Conservation (phyloP, 305 asterid genomes). For the Fraxinus angustifolia region DNA sequence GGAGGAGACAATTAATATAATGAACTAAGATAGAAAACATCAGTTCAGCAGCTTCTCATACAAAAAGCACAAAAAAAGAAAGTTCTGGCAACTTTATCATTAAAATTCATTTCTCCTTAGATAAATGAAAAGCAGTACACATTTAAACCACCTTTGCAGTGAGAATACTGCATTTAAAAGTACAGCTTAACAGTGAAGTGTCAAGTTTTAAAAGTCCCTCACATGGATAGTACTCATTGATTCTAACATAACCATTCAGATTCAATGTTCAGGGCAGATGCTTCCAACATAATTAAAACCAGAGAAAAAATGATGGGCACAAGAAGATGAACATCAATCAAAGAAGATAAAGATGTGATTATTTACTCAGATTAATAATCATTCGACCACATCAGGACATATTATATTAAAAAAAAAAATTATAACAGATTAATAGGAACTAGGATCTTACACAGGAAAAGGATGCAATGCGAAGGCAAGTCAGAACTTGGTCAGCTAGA, state of each 20-base stretch:
- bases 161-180: background rate
- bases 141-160: background rate
- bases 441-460: slow-evolving; percentile 14
- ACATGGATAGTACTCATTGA: background rate
- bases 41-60: background rate
- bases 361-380: background rate
- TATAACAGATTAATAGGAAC: background rate
- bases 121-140: background rate
- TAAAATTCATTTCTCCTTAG: background rate
- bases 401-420: background rate
- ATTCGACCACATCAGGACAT: background rate
- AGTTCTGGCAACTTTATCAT: background rate
- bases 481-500: background rate
- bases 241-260: background rate
- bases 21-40: background rate
- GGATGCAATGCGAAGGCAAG: background rate
- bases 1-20: background rate
- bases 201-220: background rate
- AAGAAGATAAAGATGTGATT: background rate
- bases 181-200: background rate
- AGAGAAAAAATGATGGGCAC: background rate
- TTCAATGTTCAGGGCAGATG: background rate
- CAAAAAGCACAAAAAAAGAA: background rate
- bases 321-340: background rate
- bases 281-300: background rate